Base-by-base conservation (phyloP, 1,284 basidiomycete genomes). In the Ganoderma resinaceum region DNA sequence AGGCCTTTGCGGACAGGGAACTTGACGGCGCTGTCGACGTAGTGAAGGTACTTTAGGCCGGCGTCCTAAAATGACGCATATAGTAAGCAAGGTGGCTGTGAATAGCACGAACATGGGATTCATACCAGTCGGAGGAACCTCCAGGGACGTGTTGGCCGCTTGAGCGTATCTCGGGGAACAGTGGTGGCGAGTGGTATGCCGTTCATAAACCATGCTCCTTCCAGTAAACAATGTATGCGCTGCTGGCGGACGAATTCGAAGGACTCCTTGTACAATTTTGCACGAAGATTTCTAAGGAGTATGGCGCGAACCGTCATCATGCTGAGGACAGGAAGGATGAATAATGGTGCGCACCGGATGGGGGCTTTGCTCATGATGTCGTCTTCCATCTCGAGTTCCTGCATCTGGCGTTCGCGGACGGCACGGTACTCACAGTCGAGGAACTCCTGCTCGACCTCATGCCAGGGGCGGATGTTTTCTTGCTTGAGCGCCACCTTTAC, bases 211-310 rank as follows among this genome's bases (percentile, higher is more conserved):
- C 95, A 97, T 42, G 95, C 93, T n/a, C 95, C 95, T 76, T 95
- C 92, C 61, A 95, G 81, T 53, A 97, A 79, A 77, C 95, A 96
- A 72, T 95, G 92, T 74, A 96, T 91, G 58, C 97, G 87, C 81
- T 99, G 97, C 77, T 95, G 92, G 37, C 93, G 86, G 35, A 99
- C 92, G 76, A 98, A 97, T 76, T 97, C 96, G 76, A 91, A 96
- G 18, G 95, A 96, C 77, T 98, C 97, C 74, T 91, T 93, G 82
- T 95, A 94, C 46, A 98, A 85, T 75, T 95, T 94, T 35, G 91
- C 92, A 49, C 95, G 89, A 65, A 99, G 82, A 78, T 95, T 96
- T 66, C 94, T 95, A 73, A 18, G 9, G 40, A 52, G 23, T 40
- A 61, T 62, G 59, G 68, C 40, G 61, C 40, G 23, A 26, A 31